These are phyloP conservation scores for Grosmannia huntii DNA, from an alignment of 2,329 filamentous ascomycete genomes.

Conservation along the genomic window DNA sequence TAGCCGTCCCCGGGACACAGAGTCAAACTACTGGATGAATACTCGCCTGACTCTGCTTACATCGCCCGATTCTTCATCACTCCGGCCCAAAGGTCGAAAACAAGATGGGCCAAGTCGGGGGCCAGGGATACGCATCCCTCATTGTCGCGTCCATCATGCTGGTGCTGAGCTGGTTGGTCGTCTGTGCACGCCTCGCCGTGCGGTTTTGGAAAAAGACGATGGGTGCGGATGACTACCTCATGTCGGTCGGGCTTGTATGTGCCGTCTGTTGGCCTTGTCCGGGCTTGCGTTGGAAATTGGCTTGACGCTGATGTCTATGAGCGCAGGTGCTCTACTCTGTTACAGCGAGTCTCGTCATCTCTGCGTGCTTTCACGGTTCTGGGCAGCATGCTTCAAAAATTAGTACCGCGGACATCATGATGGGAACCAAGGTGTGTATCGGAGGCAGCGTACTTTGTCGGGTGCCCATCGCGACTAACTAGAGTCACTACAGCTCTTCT, in stretches of 20 bases:
- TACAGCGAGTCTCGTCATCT: neutral
- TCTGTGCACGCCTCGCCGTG: neutral
- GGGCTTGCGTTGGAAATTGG: neutral
- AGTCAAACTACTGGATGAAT: neutral
- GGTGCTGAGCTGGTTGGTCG: neutral
- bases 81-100: neutral
- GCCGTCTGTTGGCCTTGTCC: neutral
- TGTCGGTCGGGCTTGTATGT: neutral
- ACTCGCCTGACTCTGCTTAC: neutral
- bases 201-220: neutral
- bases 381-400: neutral
- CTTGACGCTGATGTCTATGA: neutral
- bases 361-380: neutral
- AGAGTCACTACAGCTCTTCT: neutral
- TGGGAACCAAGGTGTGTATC: neutral
- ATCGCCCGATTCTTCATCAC: neutral
- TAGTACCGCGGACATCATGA: neutral
- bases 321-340: neutral
- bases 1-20: too few species aligned
- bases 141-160: neutral
- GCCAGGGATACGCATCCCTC: neutral
- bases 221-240: neutral
- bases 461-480: neutral
- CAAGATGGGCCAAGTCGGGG: neutral
- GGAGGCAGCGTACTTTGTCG: neutral